Conservation (phyloP, 331 rosid species). For the Erythrophleum ivorense region DNA sequence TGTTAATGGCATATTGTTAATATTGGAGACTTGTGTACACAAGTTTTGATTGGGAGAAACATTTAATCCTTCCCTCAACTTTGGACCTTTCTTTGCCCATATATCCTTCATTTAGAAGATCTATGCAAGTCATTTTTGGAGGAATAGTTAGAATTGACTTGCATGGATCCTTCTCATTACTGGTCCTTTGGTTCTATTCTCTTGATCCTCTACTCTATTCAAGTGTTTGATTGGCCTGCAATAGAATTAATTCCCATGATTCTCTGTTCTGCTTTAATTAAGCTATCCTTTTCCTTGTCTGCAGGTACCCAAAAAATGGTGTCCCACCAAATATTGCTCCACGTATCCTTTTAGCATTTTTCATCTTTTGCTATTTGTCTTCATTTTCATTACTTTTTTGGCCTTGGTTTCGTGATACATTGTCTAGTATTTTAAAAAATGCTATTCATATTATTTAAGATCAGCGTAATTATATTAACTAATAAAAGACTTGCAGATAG, state of each 20-base stretch:
- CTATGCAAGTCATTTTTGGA: not conserved
- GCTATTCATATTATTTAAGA: not conserved
- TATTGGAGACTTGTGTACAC: not conserved
- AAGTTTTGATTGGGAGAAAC: not conserved
- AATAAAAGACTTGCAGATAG: slow-evolving; percentile 18
- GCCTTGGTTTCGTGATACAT: slow-evolving; percentile 3
- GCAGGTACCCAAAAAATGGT: slow-evolving; percentile 80
- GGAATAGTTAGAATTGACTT: not conserved
- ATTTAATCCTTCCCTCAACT: not conserved
- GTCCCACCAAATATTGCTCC: slow-evolving; percentile 89
- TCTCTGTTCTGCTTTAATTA: not conserved
- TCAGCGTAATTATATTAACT: not conserved
- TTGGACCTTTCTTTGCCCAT: not conserved
- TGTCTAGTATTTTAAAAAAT: slow-evolving; percentile 19
- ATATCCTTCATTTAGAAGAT: not conserved
- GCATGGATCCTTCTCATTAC: not conserved
- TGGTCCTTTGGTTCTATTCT: not conserved
- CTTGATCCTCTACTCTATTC: not conserved
- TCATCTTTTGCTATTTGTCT: slow-evolving; percentile 15
- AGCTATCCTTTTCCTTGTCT: slow-evolving; percentile 19
- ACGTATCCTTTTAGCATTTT: slow-evolving; percentile 71
- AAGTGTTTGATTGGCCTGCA: not conserved
- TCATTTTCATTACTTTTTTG: slow-evolving; percentile 22
- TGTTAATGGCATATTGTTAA: not conserved
- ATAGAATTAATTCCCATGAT: not conserved